Conservation (phyloP, 257 asterid genomes). For the Solanum etuberosum region DNA sequence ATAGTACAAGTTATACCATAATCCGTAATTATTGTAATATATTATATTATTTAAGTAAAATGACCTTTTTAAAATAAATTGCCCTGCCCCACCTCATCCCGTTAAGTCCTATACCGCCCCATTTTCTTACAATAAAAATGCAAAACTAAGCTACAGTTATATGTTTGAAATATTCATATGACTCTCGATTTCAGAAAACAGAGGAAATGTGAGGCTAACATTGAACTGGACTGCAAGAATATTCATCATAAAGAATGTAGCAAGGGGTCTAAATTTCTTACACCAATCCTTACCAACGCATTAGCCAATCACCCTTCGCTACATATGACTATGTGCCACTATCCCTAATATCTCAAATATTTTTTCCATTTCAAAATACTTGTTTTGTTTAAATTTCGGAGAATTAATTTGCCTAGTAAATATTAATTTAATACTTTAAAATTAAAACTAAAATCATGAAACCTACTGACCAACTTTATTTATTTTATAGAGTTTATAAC, state of each 20-base stretch:
- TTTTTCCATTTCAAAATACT: neutral
- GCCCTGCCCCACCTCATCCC: no score
- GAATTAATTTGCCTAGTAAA: neutral
- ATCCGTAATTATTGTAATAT: no score
- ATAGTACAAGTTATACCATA: no score
- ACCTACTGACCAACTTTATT: neutral
- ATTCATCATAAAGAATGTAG: slow-evolving; percentile 42
- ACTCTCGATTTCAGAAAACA: slow-evolving; percentile 22
- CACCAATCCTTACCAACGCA: slow-evolving; percentile 24
- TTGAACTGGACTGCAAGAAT: slow-evolving; percentile 47
- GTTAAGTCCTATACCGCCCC: no score
- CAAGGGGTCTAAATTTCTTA: slow-evolving; percentile 38
- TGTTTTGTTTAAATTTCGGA: neutral
- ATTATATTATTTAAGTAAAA: no score
- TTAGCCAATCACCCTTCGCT: neutral
- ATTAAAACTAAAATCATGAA: neutral
- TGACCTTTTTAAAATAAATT: no score
- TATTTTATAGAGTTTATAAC: no score
- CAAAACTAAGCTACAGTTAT: neutral
- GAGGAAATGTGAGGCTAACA: slow-evolving; percentile 29
- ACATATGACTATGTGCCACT: neutral
- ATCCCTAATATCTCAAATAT: neutral
- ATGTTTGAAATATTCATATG: neutral
- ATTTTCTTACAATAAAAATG: no score
- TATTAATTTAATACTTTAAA: neutral